Base-by-base conservation (phyloP, 768 basidiomycete genomes). In the Tulasnella sp. region DNA sequence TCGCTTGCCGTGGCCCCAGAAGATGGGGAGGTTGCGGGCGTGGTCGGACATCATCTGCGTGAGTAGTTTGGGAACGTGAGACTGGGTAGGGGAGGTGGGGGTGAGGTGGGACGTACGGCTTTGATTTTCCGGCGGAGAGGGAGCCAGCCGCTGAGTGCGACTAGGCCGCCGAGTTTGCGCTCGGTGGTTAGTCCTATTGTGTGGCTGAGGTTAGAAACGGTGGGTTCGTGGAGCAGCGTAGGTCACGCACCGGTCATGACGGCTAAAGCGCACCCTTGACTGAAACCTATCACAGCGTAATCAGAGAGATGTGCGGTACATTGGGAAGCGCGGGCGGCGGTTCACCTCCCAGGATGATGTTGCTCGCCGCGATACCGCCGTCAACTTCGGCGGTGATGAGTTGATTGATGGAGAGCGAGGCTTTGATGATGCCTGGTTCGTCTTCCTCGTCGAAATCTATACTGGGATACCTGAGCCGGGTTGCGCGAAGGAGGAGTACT, bases 271-370 rank as follows among this genome's bases (percentile, higher is more conserved):
- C 84, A 75, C 76, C 77, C 65, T 75, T 74, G 74, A 34, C 74
- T 74, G 29, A 72, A 72, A 8, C 71, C 69, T 69, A 59, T 12
- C 6, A 5, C 35, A 44, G 22, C 11, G 6, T 14, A 16, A 35
- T 52, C n/a, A 26, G 9, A 22, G 32, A 17, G 1, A n/a, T 2
- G 16, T 3, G 35, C 37, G 29, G n/a, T n/a, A 8, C n/a, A 37
- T 36, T n/a, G n/a, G n/a, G n/a, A n/a, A n/a, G n/a, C n/a, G 26
- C 68, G 22, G 8, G 22, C 12, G 39, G 9, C 22, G 65, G 36
- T 88, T 90, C 81, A 95, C 95, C 95, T 40, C 92, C 94, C 29
- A 98, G 80, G 37, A 96, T 85, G 76, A 96, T 90, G 67, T 90
- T 86, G 70, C 84, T 83, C 32, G 89, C 81, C 11, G 87, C 83